These are phyloP conservation scores for Olyra latifolia DNA, from an alignment of 176 grass and related monocot genomes.

Conservation along the genomic window DNA sequence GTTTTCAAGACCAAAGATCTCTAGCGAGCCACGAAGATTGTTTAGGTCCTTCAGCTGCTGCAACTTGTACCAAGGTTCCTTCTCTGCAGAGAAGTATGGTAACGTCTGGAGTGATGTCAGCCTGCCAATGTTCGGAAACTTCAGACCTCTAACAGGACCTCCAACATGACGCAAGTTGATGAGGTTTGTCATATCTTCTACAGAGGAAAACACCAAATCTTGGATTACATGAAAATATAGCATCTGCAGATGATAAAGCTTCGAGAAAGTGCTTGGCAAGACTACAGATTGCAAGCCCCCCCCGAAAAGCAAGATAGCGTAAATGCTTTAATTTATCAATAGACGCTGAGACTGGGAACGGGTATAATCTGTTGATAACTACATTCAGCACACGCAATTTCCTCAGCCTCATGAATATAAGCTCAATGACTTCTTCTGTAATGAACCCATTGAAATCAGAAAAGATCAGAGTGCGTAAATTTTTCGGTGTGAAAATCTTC, in stretches of 20 bases:
- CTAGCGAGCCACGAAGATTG: background rate
- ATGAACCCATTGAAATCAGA: too few relatives aligned
- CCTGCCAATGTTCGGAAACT: background rate
- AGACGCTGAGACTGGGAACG: background rate
- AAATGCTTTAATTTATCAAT: conserved; percentile 23
- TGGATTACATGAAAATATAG: background rate
- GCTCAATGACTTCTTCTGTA: background rate
- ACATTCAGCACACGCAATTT: conserved; percentile 10
- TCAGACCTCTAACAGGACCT: background rate
- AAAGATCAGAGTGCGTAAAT: too few relatives aligned
- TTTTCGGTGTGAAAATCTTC: too few relatives aligned
- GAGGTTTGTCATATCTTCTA: background rate
- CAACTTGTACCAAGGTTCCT: background rate
- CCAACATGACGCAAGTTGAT: background rate
- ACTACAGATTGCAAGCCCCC: accelerated
- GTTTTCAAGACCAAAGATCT: background rate
- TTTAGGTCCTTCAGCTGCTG: conserved; percentile 6
- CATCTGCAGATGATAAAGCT: conserved; percentile 32
- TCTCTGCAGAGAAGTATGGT: background rate
- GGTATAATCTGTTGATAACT: too few relatives aligned
- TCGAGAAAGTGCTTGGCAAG: conserved; percentile 19
- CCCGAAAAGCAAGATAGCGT: background rate
- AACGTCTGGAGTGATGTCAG: conserved; percentile 14
- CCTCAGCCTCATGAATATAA: background rate
- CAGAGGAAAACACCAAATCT: background rate